Base-by-base conservation (phyloP, 805 yeast genomes). In the Cyberlindnera euphorbiae region DNA sequence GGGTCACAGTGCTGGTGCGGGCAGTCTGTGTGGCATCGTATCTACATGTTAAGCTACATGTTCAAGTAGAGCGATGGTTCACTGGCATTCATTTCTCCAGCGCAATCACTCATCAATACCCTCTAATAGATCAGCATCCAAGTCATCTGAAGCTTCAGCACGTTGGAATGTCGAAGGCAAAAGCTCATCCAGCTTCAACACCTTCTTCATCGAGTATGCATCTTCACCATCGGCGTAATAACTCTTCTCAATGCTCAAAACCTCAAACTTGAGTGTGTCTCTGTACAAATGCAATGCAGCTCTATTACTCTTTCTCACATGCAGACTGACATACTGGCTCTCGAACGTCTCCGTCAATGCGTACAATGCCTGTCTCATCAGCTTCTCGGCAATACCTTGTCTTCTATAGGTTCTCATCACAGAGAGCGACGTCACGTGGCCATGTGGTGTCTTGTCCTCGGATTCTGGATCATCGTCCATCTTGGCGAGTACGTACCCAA, bases 201-300 rank as follows among this genome's bases (percentile, higher is more conserved):
- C 69, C 56, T 84, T 84, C 55, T 77, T 79, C 98, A 93, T 93
- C 27, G 93, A 82, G 59, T 89, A 90, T 12, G 98, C 98, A 62
- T 93, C 97, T 62, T 93, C 98, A 22, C 95, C 95, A 61, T 93
- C 97, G 35, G 89, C 96, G 53, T 93, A 93, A 60, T 93, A 93
- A n/a, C 82, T 73, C 46, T 76, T 81, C 52, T 88, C 96, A 40
- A 93, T 78, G 28, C 80, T 75, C 39, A 82, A 68, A 28, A 86
- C 93, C 58, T 82, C 89, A 58, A 93, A 93, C 42, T 74, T 66
- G 44, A 93, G 69, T 3, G 96, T 82, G 54, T 86, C 94, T 55
- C 82, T 72, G 64, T 93, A 93, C 45, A 93, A 69, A 62, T 88
- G 96, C 50, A 89, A 70, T 4, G 98, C 98, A 8, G 97, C 97